Conservation (phyloP, 306 rosid genomes). For the Medicago lupulina region DNA sequence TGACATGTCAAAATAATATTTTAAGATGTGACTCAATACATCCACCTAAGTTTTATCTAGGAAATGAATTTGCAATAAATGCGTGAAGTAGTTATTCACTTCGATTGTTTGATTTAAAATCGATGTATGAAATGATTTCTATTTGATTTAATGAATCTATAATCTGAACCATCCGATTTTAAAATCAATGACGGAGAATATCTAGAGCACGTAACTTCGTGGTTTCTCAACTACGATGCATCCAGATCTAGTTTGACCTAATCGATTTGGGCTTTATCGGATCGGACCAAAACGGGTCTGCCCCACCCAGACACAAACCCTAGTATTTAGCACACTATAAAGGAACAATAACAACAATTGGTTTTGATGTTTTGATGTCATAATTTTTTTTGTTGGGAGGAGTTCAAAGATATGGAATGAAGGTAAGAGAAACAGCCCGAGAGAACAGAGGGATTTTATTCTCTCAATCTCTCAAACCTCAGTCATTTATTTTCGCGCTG, state of each 20-base stretch:
- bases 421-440: conserved; percentile 9
- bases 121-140: too few relatives aligned
- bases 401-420: neutral
- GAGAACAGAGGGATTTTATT: conserved; percentile 4
- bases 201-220: too few relatives aligned
- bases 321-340: neutral
- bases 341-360: neutral
- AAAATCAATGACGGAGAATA: too few relatives aligned
- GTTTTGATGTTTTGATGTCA: neutral
- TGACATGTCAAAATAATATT: too few relatives aligned
- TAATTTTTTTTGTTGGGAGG: neutral
- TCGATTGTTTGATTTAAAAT: too few relatives aligned
- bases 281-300: neutral
- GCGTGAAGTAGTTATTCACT: too few relatives aligned
- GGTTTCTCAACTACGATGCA: too few relatives aligned
- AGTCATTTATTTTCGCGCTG: neutral
- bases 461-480: conserved; percentile 16
- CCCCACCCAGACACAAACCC: conserved; percentile 2
- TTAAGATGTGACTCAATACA: too few relatives aligned
- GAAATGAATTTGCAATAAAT: too few relatives aligned
- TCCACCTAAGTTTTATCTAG: too few relatives aligned
- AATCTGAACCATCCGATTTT: too few relatives aligned
- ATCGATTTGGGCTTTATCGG: neutral
- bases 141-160: too few relatives aligned
- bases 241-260: neutral